Base-by-base conservation (phyloP, 1,284 basidiomycete genomes). In the Farysia itapuensis region DNA sequence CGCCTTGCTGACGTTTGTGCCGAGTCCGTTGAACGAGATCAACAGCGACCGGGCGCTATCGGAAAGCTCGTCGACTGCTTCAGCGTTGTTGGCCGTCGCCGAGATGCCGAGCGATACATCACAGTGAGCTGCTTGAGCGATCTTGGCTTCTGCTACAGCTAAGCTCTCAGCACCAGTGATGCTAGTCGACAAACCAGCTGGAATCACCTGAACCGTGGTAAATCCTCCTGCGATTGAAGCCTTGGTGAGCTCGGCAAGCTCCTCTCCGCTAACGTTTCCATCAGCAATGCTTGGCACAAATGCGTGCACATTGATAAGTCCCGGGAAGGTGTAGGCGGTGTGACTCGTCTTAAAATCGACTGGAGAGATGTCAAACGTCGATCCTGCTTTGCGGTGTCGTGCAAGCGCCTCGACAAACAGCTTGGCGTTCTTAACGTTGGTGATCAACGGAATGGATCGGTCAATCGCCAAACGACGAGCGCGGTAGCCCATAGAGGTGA, bases 381-480 rank as follows among this genome's bases (percentile, higher is more conserved):
- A 87, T 23, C 65, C 78, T 85, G 89, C 65, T 91, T 64, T 64
- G 41, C 71, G 64, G 54, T 74, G 64, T 26, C 68, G 85, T 51
- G 96, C 88, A 49, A 98, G 84, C 2, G 94, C 95, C 79, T 98
- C 93, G 29, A 91, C 88, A 38, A 98, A 84, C 72, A 99, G 83
- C 80, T 98, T 98, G 58, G 95, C 95, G 76, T 92, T 93, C 82
- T 99, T 98, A 80, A 98, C 89, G 77, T 99, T 98, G 49, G 94
- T 98, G 77, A 98, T 92, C 42, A 98, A 82, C 0, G 95, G 94
- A 28, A 98, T 87, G 24, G 92, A 93, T 73, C 94, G 96, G 79
- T 99, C 94, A 60, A 99, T 94, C n/a, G 95, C 94, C 89, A 97
- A 93, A 63, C 94, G 88, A 77, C 95, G 89, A 23, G 92, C 94